Base-by-base conservation (phyloP, 2,329 filamentous ascomycete species). In the Fusarium sp. region DNA sequence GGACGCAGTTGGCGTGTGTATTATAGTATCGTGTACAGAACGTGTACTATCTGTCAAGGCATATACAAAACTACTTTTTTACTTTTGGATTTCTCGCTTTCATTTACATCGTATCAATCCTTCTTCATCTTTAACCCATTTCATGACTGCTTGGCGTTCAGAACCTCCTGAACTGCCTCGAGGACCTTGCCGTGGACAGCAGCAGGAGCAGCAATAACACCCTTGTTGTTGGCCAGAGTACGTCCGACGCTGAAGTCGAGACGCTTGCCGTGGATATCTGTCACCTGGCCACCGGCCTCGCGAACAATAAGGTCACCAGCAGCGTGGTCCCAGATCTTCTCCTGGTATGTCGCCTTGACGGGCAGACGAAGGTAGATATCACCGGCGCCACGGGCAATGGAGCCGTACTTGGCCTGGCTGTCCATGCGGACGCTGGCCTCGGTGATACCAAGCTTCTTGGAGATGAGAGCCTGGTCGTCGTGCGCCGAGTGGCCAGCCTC, bases 301-400 rank as follows among this genome's bases (percentile, higher is more conserved):
- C 94, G 87, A 40, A 98, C 96, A 71, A 99, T 94, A 62, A 99
- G 83, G 75, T 97, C 94, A 40, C 96, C 96, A 14, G 95, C 96
- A 19, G 96, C 96, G 80, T 99, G 96, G 78, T 99, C 96, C 96
- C 96, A 99, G 73, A 99, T 99, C 88, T 99, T 99, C 86, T 99
- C 96, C 79, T 97, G 90, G 83, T 99, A 99, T 55, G 91, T 91
- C 73, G 91, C 92, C 78, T 89, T 92, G 63, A 93, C 91, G 5
- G 96, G 96, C 61, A 99, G 83, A 55, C 97, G 89, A 60, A 99
- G 87, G 82, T 99, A 99, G 70, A 99, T 91, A 77, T 99, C 96
- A 50, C 94, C 96, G 7, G 94, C 94, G 45, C 96, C 96, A 67
- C 96, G 88, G 36, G 96, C 96, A 78, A 99, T 97, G 36, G 93